A percentile compares a stretch with the other conserved stretches of the same genome.
These are phyloP conservation scores for Suhomyces faveliae DNA, from an alignment of 805 yeast species.

Conservation along the genomic window DNA sequence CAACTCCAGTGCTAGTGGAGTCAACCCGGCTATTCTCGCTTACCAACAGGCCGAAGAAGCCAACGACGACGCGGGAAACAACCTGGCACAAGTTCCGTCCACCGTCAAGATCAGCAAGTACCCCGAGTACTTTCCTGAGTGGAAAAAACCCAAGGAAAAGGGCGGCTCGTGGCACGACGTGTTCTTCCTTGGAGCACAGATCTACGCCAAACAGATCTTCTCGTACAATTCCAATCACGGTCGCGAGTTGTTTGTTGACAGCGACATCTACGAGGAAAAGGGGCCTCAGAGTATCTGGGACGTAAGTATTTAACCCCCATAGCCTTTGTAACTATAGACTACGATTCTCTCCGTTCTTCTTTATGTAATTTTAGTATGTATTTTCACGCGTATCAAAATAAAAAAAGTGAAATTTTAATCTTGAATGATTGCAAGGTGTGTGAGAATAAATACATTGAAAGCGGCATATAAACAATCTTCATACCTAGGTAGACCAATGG, in stretches of 20 bases:
- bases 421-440: background rate
- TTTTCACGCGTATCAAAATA: background rate
- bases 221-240: slow-evolving; percentile 53
- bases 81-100: slow-evolving; percentile 71
- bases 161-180: slow-evolving; percentile 70
- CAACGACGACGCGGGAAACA: slow-evolving; percentile 26
- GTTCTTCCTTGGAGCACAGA: slow-evolving; percentile 81
- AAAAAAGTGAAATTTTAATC: background rate
- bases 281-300: slow-evolving; percentile 90
- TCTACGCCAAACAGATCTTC: slow-evolving; percentile 82
- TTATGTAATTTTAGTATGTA: background rate
- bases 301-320: slow-evolving; percentile 17
- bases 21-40: slow-evolving; percentile 40
- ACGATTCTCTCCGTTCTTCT: background rate
- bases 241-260: slow-evolving; percentile 62
- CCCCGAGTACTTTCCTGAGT: slow-evolving; percentile 92
- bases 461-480: background rate
- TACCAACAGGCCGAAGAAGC: slow-evolving; percentile 44
- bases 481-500: slow-evolving; percentile 7
- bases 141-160: slow-evolving; percentile 61
- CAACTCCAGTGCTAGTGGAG: slow-evolving; percentile 20
- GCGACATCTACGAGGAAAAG: slow-evolving; percentile 67
- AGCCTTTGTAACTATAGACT: background rate
- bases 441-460: background rate
- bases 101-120: slow-evolving; percentile 62